phyloP scores from a whole-genome alignment of 2,329 filamentous ascomycete genomes.

The Neonectria faginata region DNA sequence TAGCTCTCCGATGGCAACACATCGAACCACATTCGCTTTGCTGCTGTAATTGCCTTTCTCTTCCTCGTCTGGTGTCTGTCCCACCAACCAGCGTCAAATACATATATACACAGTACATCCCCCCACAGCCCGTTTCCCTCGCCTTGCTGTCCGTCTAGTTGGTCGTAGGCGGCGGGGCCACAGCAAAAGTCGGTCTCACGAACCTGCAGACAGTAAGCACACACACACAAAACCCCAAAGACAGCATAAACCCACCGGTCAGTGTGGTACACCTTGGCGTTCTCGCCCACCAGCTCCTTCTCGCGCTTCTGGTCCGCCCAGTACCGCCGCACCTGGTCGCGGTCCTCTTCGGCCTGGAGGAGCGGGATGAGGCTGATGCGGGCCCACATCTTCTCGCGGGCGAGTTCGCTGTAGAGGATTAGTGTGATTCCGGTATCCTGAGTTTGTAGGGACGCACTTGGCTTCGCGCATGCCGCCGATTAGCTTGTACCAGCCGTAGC shows the following conservation, averaged over 20 bases:
- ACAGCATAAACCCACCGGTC: slow-evolving; percentile 74
- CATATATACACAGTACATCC: slow-evolving; percentile 40
- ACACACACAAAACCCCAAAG: slow-evolving; percentile 6
- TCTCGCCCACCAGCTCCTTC: slow-evolving; percentile 87
- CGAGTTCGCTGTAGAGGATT: slow-evolving; percentile 77
- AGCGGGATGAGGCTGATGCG: slow-evolving; percentile 94
- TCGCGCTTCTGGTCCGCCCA: slow-evolving; percentile 89
- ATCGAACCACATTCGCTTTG: not conserved
- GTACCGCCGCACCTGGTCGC: slow-evolving; percentile 89
- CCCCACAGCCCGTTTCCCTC: not conserved
- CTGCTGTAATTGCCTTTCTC: slow-evolving; percentile 29
- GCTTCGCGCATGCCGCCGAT: slow-evolving; percentile 88
- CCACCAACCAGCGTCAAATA: slow-evolving; percentile 36
- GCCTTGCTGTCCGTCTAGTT: slow-evolving; percentile 51
- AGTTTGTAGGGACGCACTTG: slow-evolving; percentile 71
- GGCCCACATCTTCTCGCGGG: slow-evolving; percentile 97
- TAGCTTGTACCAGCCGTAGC: slow-evolving; percentile 90
- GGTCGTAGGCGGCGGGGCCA: slow-evolving; percentile 76
- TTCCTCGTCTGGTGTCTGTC: slow-evolving; percentile 29
- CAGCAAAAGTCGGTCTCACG: slow-evolving; percentile 82
- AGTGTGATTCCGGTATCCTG: too few relatives aligned
- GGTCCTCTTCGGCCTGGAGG: slow-evolving; percentile 95
- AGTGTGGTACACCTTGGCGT: slow-evolving; percentile 86
- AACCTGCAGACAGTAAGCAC: slow-evolving; percentile 64
- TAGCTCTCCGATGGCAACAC: too few relatives aligned